Evolutionary conservation across 805 yeast species (phyloP), one percentile per base, ranked within the genome.

Genomic region (Starmerella stigmatis): DNA sequence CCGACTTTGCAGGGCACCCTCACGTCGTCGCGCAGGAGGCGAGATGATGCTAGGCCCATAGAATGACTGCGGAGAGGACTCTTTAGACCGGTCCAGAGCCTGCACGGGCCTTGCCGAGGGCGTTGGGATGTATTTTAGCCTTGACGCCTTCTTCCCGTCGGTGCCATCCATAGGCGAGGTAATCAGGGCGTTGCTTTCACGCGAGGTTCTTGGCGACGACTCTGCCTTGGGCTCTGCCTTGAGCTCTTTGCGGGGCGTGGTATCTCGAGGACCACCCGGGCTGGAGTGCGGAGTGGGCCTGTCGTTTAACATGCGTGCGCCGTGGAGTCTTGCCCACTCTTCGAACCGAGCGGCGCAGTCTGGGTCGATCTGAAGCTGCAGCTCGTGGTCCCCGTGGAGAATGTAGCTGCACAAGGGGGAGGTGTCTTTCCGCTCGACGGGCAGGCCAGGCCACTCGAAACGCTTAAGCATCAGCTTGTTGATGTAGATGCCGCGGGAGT

Each of bases 121-220:
- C n/a, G n/a, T n/a, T n/a, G n/a, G n/a, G n/a, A n/a, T n/a, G n/a
- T n/a, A n/a, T n/a, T n/a, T n/a, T n/a, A n/a, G n/a, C n/a, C n/a
- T n/a, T n/a, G n/a, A n/a, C n/a, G n/a, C n/a, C n/a, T n/a, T n/a
- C n/a, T n/a, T n/a, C n/a, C n/a, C n/a, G n/a, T n/a, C n/a, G n/a
- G n/a, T n/a, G n/a, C n/a, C n/a, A n/a, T n/a, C n/a, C n/a, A n/a
- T n/a, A n/a, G n/a, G n/a, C n/a, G n/a, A n/a, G n/a, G n/a, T n/a
- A n/a, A n/a, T n/a, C n/a, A n/a, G n/a, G n/a, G n/a, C n/a, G n/a
- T n/a, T n/a, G n/a, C n/a, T n/a, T n/a, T n/a, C n/a, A n/a, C n/a
- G n/a, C n/a, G n/a, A n/a, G n/a, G 38, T 16, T n/a, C 13, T 34
- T 26, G 38, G 38, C 7, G 38, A 34, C 20, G 38, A 34, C 19